Evolutionary conservation across 768 basidiomycete genomes (phyloP).

Genomic region (Macrocybe gigantea): DNA sequence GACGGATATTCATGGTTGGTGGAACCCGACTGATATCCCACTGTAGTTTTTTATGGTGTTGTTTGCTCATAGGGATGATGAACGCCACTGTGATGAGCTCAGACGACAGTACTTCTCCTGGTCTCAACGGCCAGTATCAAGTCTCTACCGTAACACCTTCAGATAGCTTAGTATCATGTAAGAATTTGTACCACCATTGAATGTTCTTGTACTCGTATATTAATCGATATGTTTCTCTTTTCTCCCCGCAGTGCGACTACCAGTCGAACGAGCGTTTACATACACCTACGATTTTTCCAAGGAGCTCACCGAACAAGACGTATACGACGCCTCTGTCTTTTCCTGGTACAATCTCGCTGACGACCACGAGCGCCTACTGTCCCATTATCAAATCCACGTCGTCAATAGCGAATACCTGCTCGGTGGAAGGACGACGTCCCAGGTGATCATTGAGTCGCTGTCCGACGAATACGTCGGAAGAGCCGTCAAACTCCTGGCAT

Average conservation of each 20-base stretch:
- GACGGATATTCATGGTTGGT: too few relatives aligned
- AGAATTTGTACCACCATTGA: constrained; percentile 69
- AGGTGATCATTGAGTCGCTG: not conserved
- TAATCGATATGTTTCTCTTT: constrained; percentile 42
- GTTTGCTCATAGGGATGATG: too few relatives aligned
- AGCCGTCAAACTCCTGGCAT: constrained; percentile 58
- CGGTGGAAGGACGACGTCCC: constrained; percentile 40
- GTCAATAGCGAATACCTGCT: constrained; percentile 67
- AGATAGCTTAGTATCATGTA: constrained; percentile 67
- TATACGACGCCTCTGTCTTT: not conserved
- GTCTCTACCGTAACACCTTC: constrained; percentile 9
- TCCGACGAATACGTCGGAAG: constrained; percentile 21
- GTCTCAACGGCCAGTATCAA: constrained; percentile 11
- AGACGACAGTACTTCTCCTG: too few relatives aligned
- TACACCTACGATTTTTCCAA: constrained; percentile 10
- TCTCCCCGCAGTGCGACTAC: constrained; percentile 13
- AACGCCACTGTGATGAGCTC: too few relatives aligned
- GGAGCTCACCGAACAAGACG: not conserved
- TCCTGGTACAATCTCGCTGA: constrained; percentile 12
- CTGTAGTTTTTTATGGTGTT: too few relatives aligned
- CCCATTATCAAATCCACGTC: constrained; percentile 28
- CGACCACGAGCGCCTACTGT: not conserved
- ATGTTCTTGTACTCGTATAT: constrained; percentile 59
- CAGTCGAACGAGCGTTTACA: constrained; percentile 21
- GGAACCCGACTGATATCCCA: too few relatives aligned